Conservation (phyloP, 805 yeast species). For the Cyberlindnera sargentensis region DNA sequence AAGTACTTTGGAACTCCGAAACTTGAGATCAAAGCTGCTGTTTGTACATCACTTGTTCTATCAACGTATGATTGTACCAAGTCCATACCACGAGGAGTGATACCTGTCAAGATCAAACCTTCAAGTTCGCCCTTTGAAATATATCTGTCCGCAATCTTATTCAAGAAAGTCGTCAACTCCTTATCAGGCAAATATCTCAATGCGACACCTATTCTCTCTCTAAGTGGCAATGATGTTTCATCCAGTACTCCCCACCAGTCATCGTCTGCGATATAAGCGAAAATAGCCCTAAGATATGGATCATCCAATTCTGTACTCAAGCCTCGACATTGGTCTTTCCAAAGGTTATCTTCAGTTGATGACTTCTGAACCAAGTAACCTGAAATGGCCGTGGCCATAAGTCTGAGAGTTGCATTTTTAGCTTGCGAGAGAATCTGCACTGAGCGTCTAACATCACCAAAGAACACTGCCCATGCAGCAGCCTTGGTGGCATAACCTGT, state of each 20-base stretch:
- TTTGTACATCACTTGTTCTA: slow-evolving; percentile 84
- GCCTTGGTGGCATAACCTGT: slow-evolving; percentile 75
- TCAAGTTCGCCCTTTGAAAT: slow-evolving; percentile 79
- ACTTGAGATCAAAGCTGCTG: slow-evolving; percentile 75
- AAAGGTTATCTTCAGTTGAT: slow-evolving; percentile 39
- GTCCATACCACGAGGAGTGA: slow-evolving; percentile 77
- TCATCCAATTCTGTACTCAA: slow-evolving; percentile 84
- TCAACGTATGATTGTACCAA: slow-evolving; percentile 82
- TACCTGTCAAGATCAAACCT: slow-evolving; percentile 87
- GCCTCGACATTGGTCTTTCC: slow-evolving; percentile 90
- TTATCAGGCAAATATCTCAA: slow-evolving; percentile 75
- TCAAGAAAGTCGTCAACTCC: slow-evolving; percentile 67
- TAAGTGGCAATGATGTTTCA: slow-evolving; percentile 78
- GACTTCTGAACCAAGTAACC: slow-evolving; percentile 71
- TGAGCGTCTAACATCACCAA: slow-evolving; percentile 79
- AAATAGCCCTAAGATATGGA: slow-evolving; percentile 86
- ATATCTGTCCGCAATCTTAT: slow-evolving; percentile 62
- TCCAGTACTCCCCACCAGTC: slow-evolving; percentile 96
- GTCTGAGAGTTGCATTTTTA: slow-evolving; percentile 57
- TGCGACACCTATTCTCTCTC: slow-evolving; percentile 89
- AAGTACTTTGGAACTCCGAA: slow-evolving; percentile 84
- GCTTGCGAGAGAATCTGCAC: slow-evolving; percentile 73
- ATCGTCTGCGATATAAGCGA: slow-evolving; percentile 88
- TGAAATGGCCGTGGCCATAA: slow-evolving; percentile 91
- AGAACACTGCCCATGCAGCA: slow-evolving; percentile 96